A percentile compares a stretch with the other conserved stretches of the same genome.
Conservation (phyloP, 345 rosid genomes). For the Hypericum androsaemum region DNA sequence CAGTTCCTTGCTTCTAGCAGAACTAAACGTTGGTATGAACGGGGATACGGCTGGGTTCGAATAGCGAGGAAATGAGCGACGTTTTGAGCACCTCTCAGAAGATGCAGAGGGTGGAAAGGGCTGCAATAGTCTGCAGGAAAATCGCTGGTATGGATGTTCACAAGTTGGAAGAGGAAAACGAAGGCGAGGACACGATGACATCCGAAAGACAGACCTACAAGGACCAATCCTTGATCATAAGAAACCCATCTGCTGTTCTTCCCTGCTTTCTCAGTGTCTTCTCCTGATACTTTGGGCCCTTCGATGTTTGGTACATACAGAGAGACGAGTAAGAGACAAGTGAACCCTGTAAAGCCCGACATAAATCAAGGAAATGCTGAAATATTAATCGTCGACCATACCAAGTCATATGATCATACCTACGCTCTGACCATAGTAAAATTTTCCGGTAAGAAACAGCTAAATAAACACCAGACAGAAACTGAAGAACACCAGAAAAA, state of each 20-base stretch:
- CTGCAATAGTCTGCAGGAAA: constrained; percentile 32
- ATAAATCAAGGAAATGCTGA: too few species aligned
- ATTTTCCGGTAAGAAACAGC: too few species aligned
- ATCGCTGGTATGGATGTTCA: constrained; percentile 23
- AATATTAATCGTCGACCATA: too few species aligned
- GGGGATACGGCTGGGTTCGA: constrained; percentile 27
- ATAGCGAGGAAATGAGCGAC: constrained; percentile 28
- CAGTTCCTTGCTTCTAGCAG: constrained; percentile 15
- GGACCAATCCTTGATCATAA: constrained; percentile 18
- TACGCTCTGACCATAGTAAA: too few species aligned
- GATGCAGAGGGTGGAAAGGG: constrained; percentile 23
- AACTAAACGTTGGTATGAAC: constrained; percentile 20
- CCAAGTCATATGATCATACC: too few species aligned
- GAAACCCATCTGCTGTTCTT: constrained; percentile 30
- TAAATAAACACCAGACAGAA: too few species aligned
- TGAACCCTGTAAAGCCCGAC: too few species aligned
- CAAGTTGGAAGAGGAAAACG: constrained; percentile 11
- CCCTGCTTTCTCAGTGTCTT: constrained; percentile 43
- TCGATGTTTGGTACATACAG: too few species aligned
- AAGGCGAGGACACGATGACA: constrained; percentile 13
- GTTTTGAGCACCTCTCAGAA: constrained; percentile 7
- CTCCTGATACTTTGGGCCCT: constrained; percentile 17
- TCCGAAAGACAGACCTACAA: constrained; percentile 3
- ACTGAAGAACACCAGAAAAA: too few species aligned
- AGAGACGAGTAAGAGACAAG: too few species aligned